Base-by-base conservation (phyloP, 2,329 filamentous ascomycete genomes). In the Plectosphaerella plurivora region DNA sequence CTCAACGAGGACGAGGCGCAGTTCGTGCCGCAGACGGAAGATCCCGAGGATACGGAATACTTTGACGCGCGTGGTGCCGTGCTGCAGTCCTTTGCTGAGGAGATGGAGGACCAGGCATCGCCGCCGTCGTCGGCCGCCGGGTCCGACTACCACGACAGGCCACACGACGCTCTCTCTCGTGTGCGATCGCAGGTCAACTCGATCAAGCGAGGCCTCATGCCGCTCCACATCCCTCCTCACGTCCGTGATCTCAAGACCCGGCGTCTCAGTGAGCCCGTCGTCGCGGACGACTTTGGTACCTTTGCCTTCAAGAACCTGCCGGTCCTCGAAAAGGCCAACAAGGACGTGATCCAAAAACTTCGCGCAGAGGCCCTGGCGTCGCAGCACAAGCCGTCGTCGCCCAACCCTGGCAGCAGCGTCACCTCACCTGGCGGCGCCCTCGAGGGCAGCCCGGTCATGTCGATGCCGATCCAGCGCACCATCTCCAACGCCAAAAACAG, bases 221-320 rank as follows among this genome's bases (percentile, higher is more conserved):
- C 94, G 5, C 74, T 99, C 5, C 93, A 97, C 61, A 99, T 99
- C 45, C 94, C 94, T 35, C 92, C 93, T 6, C 94, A 99, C 65
- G 93, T 99, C 28, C 87, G 94, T 45, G 95, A 99, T 68, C 81
- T 88, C 50, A 90, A 96, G 64, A 92, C 84, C 60, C 83, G 94
- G 57, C 82, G 94, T 60, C 77, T 97, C 39, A 97, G 93, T 67
- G 94, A 99, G 68, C 94, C 94, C 1, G 85, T 93, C 15, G 82
- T 84, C 33, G 81, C 87, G 1, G 94, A 99, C 67, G 95, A 99
- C 66, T 99, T 99, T 75, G 94, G 94, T 33, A 91, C 84, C 57
- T 99, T 99, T 69, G 84, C 91, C 39, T 99, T 96, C 78, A 99
- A 99, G 73, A 99, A 99, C 62, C 74, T 99, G 47, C 92, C 93